A percentile compares a stretch with the other conserved stretches of the same genome.
Evolutionary conservation across 2,329 filamentous ascomycete genomes (phyloP).

Genomic region (Fusarium penzigii): DNA sequence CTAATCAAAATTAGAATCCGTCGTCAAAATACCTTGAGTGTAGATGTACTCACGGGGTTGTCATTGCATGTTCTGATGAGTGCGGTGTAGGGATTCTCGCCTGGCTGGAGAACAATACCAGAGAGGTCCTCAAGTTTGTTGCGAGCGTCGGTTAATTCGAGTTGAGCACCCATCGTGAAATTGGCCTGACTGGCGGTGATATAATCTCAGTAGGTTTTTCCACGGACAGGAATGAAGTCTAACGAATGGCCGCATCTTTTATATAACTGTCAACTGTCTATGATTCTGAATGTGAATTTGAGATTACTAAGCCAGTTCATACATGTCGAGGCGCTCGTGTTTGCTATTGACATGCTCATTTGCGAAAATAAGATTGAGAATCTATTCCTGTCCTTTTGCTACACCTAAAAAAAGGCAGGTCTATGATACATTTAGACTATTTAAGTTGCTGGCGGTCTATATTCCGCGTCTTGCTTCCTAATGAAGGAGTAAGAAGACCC

Average conservation of each 20-base stretch:
- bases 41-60: slow-evolving; percentile 57
- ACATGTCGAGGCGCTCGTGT: neutral
- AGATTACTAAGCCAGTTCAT: slow-evolving; percentile 17
- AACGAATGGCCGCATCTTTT: no score
- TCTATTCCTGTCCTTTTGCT: neutral
- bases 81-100: slow-evolving; percentile 74
- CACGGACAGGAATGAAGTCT: no score
- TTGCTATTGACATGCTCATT: no score
- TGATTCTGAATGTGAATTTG: slow-evolving; percentile 14
- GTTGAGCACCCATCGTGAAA: slow-evolving; percentile 16
- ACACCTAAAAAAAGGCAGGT: neutral
- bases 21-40: neutral
- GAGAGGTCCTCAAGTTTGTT: slow-evolving; percentile 59
- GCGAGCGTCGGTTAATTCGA: slow-evolving; percentile 37
- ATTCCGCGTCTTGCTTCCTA: neutral
- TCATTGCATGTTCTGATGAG: slow-evolving; percentile 68
- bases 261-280: slow-evolving; percentile 6
- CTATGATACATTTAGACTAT: no score
- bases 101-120: slow-evolving; percentile 48
- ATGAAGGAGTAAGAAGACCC: neutral
- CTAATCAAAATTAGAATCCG: slow-evolving; percentile 40
- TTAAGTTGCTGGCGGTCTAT: no score
- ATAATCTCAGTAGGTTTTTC: neutral
- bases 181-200: neutral
- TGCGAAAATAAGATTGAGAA: neutral